These are phyloP conservation scores for Leccinellum luteum DNA, from an alignment of 768 basidiomycete genomes.

Conservation along the genomic window DNA sequence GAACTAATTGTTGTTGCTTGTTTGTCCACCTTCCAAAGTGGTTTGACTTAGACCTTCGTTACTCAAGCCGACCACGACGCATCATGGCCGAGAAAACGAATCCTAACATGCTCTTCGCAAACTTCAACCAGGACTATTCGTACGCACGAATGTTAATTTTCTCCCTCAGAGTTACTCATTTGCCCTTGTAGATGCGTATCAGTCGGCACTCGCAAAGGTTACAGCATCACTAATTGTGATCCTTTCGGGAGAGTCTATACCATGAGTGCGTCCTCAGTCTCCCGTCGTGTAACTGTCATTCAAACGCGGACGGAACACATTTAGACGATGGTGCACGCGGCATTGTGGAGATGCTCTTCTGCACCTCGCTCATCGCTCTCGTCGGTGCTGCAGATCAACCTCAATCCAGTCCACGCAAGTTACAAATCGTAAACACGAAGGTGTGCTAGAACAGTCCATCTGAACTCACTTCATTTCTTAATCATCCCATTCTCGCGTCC, in stretches of 20 bases:
- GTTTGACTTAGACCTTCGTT: background rate
- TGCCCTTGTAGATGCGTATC: conserved; percentile 68
- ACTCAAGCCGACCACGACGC: conserved; percentile 11
- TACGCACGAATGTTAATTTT: conserved; percentile 35
- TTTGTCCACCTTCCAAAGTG: conserved; percentile 18
- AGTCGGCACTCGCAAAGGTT: conserved; percentile 92
- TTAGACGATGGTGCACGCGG: conserved; percentile 90
- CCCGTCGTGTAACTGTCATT: background rate
- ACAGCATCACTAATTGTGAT: conserved; percentile 97
- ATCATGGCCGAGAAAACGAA: conserved; percentile 42
- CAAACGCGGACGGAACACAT: background rate
- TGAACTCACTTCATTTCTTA: background rate
- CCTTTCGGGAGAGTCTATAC: conserved; percentile 96
- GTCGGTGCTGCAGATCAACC: conserved; percentile 96
- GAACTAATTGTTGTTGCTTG: conserved; percentile 2
- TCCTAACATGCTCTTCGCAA: conserved; percentile 74
- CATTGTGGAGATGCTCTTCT: conserved; percentile 99
- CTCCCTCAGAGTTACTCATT: conserved; percentile 1
- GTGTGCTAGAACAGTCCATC: conserved; percentile 39
- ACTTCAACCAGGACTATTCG: conserved; percentile 99
- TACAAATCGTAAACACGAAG: conserved; percentile 99
- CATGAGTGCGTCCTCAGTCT: conserved; percentile 66
- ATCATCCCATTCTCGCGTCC: background rate
- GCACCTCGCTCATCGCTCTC: conserved; percentile 94
- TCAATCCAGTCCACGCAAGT: conserved; percentile 82